Evolutionary conservation across 768 basidiomycete genomes (phyloP), one percentile per base, ranked within the genome.

Genomic region (Melanogaster broomeanus): DNA sequence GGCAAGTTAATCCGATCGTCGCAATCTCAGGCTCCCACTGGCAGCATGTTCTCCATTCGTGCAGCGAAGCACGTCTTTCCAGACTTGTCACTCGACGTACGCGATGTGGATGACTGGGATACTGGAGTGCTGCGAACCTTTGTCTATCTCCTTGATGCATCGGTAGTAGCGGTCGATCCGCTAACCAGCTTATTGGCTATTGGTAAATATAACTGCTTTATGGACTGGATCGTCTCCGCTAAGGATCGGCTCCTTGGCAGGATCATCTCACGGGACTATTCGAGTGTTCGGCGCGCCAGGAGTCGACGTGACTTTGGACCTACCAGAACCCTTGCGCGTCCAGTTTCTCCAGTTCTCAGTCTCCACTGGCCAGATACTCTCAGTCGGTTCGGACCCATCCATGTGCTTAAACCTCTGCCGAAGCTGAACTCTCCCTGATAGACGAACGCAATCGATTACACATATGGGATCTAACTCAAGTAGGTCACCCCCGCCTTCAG

Each of bases 211-310:
- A 12, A 8, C 34, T 8, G 15, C 28, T n/a, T 31, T 31, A 16
- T 45, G n/a, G 28, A 45, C 5, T 15, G 16, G 7, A 21, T 55
- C 25, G 11, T 11, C 19, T 24, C 24, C 24, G 27, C 42, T 33
- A 6, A n/a, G 7, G 18, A 22, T 9, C 38, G 13, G 25, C 4
- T 31, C 15, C 15, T 19, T 39, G 13, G 13, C 27, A 87, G 91
- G 88, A 3, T 90, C 89, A 0, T 65, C 77, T 5, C 62, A 68
- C n/a, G 91, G 93, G 0, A 50, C 64, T 1, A 76, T 94, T 30
- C 75, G 84, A 49, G 57, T 93, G 22, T 80, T 84, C 56, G 93
- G 93, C 2, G 75, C 80, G 6, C 78, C 85, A 3, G 82, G 85
- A 4, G 87, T 92, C 12, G 76, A 83, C 45, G 67, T 67, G 39